Percentiles rank a stretch among this genome's conserved stretches.
Conservation (phyloP, 1,284 basidiomycete genomes). For the Ustilago bromivora region DNA sequence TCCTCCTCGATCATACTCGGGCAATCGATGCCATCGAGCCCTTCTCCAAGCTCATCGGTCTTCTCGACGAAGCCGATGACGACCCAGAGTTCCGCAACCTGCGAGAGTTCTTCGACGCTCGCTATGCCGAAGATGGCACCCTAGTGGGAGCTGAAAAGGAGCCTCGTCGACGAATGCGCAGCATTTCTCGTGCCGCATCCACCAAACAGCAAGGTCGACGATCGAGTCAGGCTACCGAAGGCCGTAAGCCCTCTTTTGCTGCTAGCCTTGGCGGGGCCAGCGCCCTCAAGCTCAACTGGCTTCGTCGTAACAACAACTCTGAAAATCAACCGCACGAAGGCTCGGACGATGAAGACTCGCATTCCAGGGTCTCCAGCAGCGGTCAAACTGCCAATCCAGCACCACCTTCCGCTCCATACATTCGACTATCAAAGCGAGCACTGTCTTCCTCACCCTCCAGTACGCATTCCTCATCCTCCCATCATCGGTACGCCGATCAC, state of each 20-base stretch:
- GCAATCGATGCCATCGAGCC: slow-evolving; percentile 48
- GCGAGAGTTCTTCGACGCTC: slow-evolving; percentile 64
- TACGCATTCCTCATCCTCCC: slow-evolving; percentile 20
- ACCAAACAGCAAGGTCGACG: slow-evolving; percentile 26
- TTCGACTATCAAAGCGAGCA: slow-evolving; percentile 34
- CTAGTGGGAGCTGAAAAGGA: slow-evolving; percentile 39
- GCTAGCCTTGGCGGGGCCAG: slow-evolving; percentile 38
- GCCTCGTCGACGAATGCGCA: slow-evolving; percentile 36
- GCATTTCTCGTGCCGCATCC: slow-evolving; percentile 42
- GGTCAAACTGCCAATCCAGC: slow-evolving; percentile 21
- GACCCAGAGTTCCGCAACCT: slow-evolving; percentile 60
- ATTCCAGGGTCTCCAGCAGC: slow-evolving; percentile 39
- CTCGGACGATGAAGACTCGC: slow-evolving; percentile 45
- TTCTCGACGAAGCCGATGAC: slow-evolving; percentile 61
- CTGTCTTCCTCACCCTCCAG: slow-evolving; percentile 18
- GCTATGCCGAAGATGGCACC: slow-evolving; percentile 34
- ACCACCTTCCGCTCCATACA: slow-evolving; percentile 45
- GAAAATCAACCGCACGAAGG: slow-evolving; percentile 32
- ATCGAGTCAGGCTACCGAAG: slow-evolving; percentile 31
- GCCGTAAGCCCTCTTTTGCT: slow-evolving; percentile 48
- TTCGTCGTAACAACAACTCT: slow-evolving; percentile 36
- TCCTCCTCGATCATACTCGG: slow-evolving; percentile 48
- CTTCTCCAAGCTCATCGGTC: slow-evolving; percentile 51
- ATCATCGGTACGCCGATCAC: slow-evolving; percentile 19
- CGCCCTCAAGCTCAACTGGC: slow-evolving; percentile 47